Evolutionary conservation across 139 green algal species (phyloP).

Genomic region (Edaphochlamys debaryana): DNA sequence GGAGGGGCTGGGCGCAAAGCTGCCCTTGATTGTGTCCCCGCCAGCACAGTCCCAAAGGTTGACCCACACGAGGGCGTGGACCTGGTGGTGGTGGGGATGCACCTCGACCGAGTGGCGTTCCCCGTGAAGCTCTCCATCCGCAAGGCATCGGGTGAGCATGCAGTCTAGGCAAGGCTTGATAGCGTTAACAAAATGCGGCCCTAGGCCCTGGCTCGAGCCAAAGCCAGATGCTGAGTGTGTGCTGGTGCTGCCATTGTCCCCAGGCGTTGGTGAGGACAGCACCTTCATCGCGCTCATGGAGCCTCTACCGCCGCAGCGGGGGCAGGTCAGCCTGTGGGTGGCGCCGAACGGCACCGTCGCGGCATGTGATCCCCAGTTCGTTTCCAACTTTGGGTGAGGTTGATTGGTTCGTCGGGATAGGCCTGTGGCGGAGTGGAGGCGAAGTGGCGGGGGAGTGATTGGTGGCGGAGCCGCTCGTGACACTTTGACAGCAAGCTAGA

Average conservation of each 20-base stretch:
- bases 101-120: not conserved
- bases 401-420: too few relatives aligned
- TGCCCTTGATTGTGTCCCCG: too few relatives aligned
- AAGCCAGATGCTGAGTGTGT: too few relatives aligned
- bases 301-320: not conserved
- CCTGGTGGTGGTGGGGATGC: not conserved
- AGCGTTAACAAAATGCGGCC: too few relatives aligned
- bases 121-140: not conserved
- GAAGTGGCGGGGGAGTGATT: too few relatives aligned
- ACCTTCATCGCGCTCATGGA: slow-evolving; percentile 17
- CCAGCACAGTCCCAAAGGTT: too few relatives aligned
- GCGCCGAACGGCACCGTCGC: slow-evolving; percentile 10
- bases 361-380: slow-evolving; percentile 13
- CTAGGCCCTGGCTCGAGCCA: too few relatives aligned
- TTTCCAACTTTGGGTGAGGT: slow-evolving; percentile 2
- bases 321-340: slow-evolving; percentile 4
- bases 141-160: not conserved
- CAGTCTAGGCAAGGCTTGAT: too few relatives aligned
- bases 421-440: too few relatives aligned
- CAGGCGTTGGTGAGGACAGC: slow-evolving; percentile 28
- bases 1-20: too few relatives aligned
- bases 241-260: not conserved
- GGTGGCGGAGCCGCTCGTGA: too few relatives aligned
- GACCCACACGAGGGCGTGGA: not conserved
- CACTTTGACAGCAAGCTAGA: too few relatives aligned